Base-by-base conservation (phyloP, 1,284 basidiomycete genomes). In the Trichosporon ovoides region DNA sequence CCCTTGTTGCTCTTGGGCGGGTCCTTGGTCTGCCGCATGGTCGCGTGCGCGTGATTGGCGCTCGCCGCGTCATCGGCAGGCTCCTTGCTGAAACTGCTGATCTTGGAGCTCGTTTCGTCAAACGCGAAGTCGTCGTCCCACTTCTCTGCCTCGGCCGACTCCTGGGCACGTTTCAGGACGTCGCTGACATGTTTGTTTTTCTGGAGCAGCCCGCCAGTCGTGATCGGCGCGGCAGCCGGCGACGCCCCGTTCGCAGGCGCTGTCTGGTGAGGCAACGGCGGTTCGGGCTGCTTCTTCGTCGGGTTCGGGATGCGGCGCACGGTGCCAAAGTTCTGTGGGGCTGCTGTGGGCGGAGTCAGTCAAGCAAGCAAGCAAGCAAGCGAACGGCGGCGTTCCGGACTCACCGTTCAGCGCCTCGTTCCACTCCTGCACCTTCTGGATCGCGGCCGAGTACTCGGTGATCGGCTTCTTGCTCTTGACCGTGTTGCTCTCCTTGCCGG, bases 61-160 rank as follows among this genome's bases (percentile, higher is more conserved):
- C 28, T 24, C 11, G 24, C 40, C 19, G 43, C 43, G 16, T 28
- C 19, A 16, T 48, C 43, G 43, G 22, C 16, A 24, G 18, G 43
- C 16, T 48, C 43, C 22, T 24, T 48, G 22, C 24, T 48, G 43
- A 48, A 48, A 48, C 43, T 48, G 43, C 43, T 37, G 24, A 55
- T 43, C 59, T 68, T 71, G 3, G 74, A 64, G 11, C 73, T 52
- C 1, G 68, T 69, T 28, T 94, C 92, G 3, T 88, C 92, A 61
- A 91, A 91, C 68, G 93, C 92, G 69, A 98, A 98, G 73, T 98
- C 95, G 71, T 98, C 95, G 93, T 95, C 98, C 46, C 64, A 68
- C 51, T 69, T 69, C n/a, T 61, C 71, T 12, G 55, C 59, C 35
- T 60, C 60, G 35, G 61, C 63, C 33, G 52, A 60, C 56, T 75